These are phyloP conservation scores for Alternaria sp. DNA, from an alignment of 2,329 filamentous ascomycete genomes.

Conservation along the genomic window DNA sequence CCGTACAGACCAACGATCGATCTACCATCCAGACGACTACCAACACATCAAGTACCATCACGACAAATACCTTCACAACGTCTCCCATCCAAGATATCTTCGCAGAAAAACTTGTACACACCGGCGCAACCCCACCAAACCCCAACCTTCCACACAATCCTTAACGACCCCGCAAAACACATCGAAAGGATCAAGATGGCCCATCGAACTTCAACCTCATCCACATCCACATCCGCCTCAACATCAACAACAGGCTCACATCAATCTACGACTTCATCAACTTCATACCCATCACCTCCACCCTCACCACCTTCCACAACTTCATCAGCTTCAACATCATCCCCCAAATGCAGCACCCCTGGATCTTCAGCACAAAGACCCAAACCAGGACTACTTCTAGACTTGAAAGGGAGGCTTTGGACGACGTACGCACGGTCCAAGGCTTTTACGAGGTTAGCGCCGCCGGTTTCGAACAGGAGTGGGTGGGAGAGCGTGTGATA, in stretches of 20 bases:
- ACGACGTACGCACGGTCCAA: not conserved
- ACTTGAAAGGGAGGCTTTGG: not conserved
- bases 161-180: not conserved
- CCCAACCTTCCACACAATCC: not conserved
- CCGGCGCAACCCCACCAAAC: not conserved
- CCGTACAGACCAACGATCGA: not conserved
- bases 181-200: not conserved
- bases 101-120: too few relatives aligned
- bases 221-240: not conserved
- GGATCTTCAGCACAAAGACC: not conserved
- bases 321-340: not conserved
- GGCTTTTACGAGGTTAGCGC: not conserved
- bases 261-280: not conserved
- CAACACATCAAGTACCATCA: not conserved
- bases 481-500: too few relatives aligned
- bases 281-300: too few relatives aligned
- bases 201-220: not conserved
- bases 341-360: not conserved
- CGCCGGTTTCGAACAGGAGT: not conserved
- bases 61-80: not conserved
- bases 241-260: not conserved
- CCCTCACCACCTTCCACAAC: not conserved
- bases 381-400: not conserved
- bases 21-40: not conserved
- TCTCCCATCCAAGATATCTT: too few relatives aligned